These are phyloP conservation scores for Aspergillus tubingensis DNA, from an alignment of 2,329 filamentous ascomycete species.

Conservation along the genomic window DNA sequence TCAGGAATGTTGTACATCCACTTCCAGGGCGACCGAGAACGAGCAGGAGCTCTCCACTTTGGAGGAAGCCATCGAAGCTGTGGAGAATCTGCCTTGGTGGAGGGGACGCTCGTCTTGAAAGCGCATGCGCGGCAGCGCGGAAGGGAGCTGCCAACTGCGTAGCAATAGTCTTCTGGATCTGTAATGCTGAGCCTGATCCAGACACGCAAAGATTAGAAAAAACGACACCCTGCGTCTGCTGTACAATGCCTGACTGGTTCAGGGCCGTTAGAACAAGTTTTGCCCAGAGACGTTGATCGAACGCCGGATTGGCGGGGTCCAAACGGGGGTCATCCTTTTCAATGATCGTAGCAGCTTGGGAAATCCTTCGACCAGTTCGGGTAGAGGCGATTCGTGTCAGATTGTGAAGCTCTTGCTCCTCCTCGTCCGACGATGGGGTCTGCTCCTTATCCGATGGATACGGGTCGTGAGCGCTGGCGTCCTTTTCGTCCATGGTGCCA, in stretches of 20 bases:
- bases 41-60: constrained; percentile 48
- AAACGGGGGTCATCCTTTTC: constrained; percentile 22
- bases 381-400: constrained; percentile 28
- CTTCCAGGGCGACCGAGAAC: constrained; percentile 43
- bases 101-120: constrained; percentile 39
- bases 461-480: not conserved
- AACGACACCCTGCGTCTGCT: constrained; percentile 25
- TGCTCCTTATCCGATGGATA: not conserved
- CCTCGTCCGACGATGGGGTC: not conserved
- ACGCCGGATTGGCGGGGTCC: constrained; percentile 25
- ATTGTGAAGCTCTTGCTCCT: constrained; percentile 1
- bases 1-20: constrained; percentile 76
- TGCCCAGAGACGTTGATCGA: constrained; percentile 31
- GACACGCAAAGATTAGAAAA: constrained; percentile 28
- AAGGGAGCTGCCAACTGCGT: constrained; percentile 33
- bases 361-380: constrained; percentile 24
- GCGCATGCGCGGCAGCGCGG: constrained; percentile 26
- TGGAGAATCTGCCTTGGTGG: constrained; percentile 52
- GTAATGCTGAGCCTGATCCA: constrained; percentile 27
- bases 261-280: constrained; percentile 23
- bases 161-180: constrained; percentile 27
- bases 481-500: not conserved
- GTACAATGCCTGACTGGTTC: constrained; percentile 24
- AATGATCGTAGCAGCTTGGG: constrained; percentile 15
- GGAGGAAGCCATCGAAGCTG: constrained; percentile 53